Percentiles rank a stretch among this genome's conserved stretches.
Evolutionary conservation across 306 rosid species (phyloP).

Genomic region (Begonia masoniana): DNA sequence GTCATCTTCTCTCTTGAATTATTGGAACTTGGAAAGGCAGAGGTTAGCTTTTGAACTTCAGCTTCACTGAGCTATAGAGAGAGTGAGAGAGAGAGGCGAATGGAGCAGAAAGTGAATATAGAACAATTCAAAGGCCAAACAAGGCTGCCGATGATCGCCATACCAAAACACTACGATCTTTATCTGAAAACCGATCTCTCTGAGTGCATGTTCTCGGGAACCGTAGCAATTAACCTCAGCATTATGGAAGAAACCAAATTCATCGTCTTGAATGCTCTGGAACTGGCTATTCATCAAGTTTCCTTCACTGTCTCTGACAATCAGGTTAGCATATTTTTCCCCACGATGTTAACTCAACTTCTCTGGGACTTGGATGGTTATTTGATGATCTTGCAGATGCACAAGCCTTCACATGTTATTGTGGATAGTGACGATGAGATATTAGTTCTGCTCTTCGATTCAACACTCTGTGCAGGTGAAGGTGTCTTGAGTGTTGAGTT

Average conservation of each 20-base stretch:
- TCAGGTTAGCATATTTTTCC: constrained; percentile 20
- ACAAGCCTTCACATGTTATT: constrained; percentile 32
- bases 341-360: background rate
- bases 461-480: constrained; percentile 34
- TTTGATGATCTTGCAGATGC: constrained; percentile 10
- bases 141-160: constrained; percentile 37
- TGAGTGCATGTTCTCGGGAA: constrained; percentile 35
- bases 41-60: too few species aligned
- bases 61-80: too few species aligned
- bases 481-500: constrained; percentile 41
- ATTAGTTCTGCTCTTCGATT: constrained; percentile 40
- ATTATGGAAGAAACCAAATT: constrained; percentile 23
- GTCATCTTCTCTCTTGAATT: too few species aligned
- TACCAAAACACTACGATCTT: constrained; percentile 39
- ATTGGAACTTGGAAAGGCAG: too few species aligned
- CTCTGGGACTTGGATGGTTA: background rate
- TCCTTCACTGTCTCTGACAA: constrained; percentile 23
- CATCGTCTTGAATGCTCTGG: constrained; percentile 41
- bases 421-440: constrained; percentile 38
- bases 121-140: constrained; percentile 47
- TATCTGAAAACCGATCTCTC: constrained; percentile 41
- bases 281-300: constrained; percentile 29
- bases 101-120: constrained; percentile 25
- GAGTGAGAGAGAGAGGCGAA: constrained; percentile 3
- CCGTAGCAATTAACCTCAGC: constrained; percentile 18